Percentiles rank a stretch among this genome's conserved stretches.
Evolutionary conservation across 805 yeast species (phyloP).

Genomic region (Kregervanrija pseudodelftensis): DNA sequence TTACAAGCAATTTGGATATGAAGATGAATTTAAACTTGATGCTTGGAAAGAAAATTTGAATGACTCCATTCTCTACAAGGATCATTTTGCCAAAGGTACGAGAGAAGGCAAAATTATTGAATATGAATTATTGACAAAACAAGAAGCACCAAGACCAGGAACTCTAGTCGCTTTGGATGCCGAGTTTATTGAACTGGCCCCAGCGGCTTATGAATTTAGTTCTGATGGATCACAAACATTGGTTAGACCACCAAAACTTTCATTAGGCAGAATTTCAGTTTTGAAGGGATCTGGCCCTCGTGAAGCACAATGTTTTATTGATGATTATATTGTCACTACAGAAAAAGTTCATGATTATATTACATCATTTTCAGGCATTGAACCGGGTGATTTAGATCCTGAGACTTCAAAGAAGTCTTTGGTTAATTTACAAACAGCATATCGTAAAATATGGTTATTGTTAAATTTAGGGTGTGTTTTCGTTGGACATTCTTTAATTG

Average conservation of each 20-base stretch:
- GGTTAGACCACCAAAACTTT: slow-evolving; percentile 65
- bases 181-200: slow-evolving; percentile 79
- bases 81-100: slow-evolving; percentile 63
- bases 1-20: slow-evolving; percentile 47
- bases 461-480: slow-evolving; percentile 84
- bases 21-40: slow-evolving; percentile 37
- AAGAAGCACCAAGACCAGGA: slow-evolving; percentile 71
- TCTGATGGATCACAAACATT: slow-evolving; percentile 64
- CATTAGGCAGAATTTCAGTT: slow-evolving; percentile 86
- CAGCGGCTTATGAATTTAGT: slow-evolving; percentile 72
- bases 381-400: slow-evolving; percentile 83
- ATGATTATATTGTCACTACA: slow-evolving; percentile 79
- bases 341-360: slow-evolving; percentile 74
- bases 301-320: slow-evolving; percentile 77
- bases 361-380: slow-evolving; percentile 91
- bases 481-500: slow-evolving; percentile 89
- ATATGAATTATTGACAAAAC: slow-evolving; percentile 56
- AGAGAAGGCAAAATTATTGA: slow-evolving; percentile 53
- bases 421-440: slow-evolving; percentile 76
- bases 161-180: slow-evolving; percentile 90
- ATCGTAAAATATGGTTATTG: slow-evolving; percentile 83
- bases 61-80: slow-evolving; percentile 61
- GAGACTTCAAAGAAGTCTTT: slow-evolving; percentile 54
- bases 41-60: slow-evolving; percentile 50
- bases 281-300: slow-evolving; percentile 63